A percentile compares a stretch with the other conserved stretches of the same genome.
Evolutionary conservation across 2,329 filamentous ascomycete genomes (phyloP).

Genomic region (Alternaria infectoria): DNA sequence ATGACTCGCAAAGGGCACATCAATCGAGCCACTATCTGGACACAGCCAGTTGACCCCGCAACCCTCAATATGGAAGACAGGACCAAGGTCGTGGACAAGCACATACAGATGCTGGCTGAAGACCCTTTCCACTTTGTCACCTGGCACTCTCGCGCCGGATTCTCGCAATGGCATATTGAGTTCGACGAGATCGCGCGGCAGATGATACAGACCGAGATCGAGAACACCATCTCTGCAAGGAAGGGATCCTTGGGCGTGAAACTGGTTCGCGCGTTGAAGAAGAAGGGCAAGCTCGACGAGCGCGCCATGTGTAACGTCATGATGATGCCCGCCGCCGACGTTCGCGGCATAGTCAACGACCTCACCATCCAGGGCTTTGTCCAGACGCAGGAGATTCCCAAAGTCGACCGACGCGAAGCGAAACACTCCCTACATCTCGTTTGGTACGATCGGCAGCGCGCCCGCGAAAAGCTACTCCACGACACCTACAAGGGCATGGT

Average conservation of each 20-base stretch:
- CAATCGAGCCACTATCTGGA: conserved; percentile 26
- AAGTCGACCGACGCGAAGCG: conserved; percentile 80
- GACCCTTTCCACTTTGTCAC: conserved; percentile 70
- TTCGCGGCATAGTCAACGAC: conserved; percentile 81
- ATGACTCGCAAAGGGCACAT: conserved; percentile 33
- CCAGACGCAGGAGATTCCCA: conserved; percentile 92
- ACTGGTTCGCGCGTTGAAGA: conserved; percentile 81
- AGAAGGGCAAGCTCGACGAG: conserved; percentile 93
- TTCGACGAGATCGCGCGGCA: conserved; percentile 74
- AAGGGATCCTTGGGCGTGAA: conserved; percentile 80
- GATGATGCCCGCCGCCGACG: conserved; percentile 82
- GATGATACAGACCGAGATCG: conserved; percentile 78
- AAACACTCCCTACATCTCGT: conserved; percentile 88
- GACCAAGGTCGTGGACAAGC: conserved; percentile 64
- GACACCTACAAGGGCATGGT: conserved; percentile 90
- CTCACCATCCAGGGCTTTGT: conserved; percentile 88
- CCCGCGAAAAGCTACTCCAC: conserved; percentile 73
- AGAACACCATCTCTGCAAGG: conserved; percentile 77
- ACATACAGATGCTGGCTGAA: conserved; percentile 74
- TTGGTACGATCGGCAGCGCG: conserved; percentile 82
- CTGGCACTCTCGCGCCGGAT: conserved; percentile 67
- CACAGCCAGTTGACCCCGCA: conserved; percentile 33
- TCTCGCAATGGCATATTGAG: conserved; percentile 82
- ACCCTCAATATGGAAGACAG: conserved; percentile 32
- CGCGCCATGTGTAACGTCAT: conserved; percentile 82